These are phyloP conservation scores for Cercospora sp. DNA, from an alignment of 2,329 filamentous ascomycete species.

Conservation along the genomic window DNA sequence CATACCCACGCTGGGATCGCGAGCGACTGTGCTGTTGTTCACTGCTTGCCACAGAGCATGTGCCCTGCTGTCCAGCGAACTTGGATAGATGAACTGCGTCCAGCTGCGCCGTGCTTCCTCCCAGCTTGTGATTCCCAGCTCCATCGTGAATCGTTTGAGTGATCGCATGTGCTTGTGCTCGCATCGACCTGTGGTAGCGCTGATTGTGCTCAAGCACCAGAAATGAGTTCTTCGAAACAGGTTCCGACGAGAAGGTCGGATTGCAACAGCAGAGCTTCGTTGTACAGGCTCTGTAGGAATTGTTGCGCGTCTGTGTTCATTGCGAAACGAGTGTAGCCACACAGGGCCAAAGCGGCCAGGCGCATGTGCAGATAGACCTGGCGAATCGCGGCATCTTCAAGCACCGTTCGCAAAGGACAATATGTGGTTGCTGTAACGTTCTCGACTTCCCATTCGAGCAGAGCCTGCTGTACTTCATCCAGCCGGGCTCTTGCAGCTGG, in stretches of 20 bases:
- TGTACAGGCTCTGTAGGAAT: slow-evolving; percentile 17
- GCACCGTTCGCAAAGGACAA: slow-evolving; percentile 19
- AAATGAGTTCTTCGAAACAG: slow-evolving; percentile 25
- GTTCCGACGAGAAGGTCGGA: slow-evolving; percentile 24
- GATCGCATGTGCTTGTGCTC: slow-evolving; percentile 23
- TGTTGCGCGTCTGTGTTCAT: slow-evolving; percentile 13
- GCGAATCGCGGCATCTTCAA: slow-evolving; percentile 23
- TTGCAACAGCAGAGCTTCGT: slow-evolving; percentile 17
- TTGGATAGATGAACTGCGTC: slow-evolving; percentile 18
- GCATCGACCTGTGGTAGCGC: slow-evolving; percentile 23
- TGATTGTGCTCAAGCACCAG: slow-evolving; percentile 27
- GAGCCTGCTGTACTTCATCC: slow-evolving; percentile 15
- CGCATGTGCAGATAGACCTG: slow-evolving; percentile 25
- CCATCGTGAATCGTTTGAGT: slow-evolving; percentile 21
- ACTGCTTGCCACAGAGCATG: slow-evolving; percentile 25
- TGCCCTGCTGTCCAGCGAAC: slow-evolving; percentile 18
- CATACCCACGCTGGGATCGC: slow-evolving; percentile 13
- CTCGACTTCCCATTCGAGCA: slow-evolving; percentile 17
- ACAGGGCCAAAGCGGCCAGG: slow-evolving; percentile 23
- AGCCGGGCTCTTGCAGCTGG: slow-evolving; percentile 12
- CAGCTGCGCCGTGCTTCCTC: slow-evolving; percentile 7
- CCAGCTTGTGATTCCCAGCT: slow-evolving; percentile 17
- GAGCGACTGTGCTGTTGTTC: slow-evolving; percentile 18
- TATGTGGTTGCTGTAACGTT: slow-evolving; percentile 19
- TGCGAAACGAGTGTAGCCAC: slow-evolving; percentile 20